Evolutionary conservation across 768 basidiomycete genomes (phyloP), one percentile per base, ranked within the genome.

Genomic region (Pulveroboletus ravenelii): DNA sequence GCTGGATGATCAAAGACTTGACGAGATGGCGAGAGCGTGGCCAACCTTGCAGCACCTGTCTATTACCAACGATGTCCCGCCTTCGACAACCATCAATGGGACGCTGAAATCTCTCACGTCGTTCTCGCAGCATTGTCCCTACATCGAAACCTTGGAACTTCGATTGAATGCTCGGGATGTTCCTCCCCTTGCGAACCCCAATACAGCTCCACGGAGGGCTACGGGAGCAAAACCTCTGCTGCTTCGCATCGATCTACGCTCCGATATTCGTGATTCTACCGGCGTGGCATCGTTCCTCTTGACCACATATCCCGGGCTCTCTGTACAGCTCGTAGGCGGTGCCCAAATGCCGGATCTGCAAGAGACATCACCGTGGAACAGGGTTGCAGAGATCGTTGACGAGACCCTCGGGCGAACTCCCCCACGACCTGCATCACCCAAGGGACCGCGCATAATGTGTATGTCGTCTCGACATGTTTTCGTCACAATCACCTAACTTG

Each of bases 321-420:
- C 45, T 10, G 52, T 62, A n/a, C 12, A 45, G 3, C 41, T 60
- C 1, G 32, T 29, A 0, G 48, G 57, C 14, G 48, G 43, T 0
- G 41, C 17, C 12, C 32, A 38, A 9, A 56, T 50, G 49, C 39
- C 36, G 7, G 47, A 60, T 17, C n/a, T 59, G 30, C 38, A n/a
- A 2, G 61, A 56, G 30, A 52, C 48, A 1, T 62, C 54, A 10
- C 54, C 54, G n/a, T 61, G 60, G 60, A 56, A 56, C 25, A 60
- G 54, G n/a, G 61, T 62, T 1, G 44, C 54, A 7, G 52, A 56
- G 39, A 51, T 56, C 13, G 23, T 61, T 1, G 61, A 61, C 36
- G 49, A 60, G 20, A 37, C 15, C 3, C 39, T 61, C 6, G 57
- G 49, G 13, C 54, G 61, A 18, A 15, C 47, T 15, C 54, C 61